These are phyloP conservation scores for Teratosphaeria epicoccoides DNA, from an alignment of 2,329 filamentous ascomycete species.

Conservation along the genomic window DNA sequence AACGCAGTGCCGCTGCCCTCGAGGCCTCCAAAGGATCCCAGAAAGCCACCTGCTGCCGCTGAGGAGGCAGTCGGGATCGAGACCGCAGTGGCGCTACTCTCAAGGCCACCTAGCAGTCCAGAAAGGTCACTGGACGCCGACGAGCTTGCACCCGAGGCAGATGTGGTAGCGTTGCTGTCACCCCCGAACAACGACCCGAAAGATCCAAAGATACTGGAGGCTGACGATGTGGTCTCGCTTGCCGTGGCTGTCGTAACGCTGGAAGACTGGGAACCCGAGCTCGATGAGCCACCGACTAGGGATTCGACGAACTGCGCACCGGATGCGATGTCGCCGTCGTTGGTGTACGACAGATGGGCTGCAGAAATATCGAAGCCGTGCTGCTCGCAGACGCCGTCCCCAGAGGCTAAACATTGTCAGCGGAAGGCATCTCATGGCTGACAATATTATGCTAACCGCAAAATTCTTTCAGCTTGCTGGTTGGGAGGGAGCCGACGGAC, in stretches of 20 bases:
- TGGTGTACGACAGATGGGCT: slow-evolving; percentile 15
- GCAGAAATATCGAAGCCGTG: slow-evolving; percentile 16
- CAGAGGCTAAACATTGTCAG: slow-evolving; percentile 5
- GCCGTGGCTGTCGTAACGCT: neutral
- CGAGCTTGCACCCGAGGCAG: no score
- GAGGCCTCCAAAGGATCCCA: neutral
- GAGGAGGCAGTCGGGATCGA: neutral
- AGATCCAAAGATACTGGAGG: neutral
- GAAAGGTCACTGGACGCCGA: neutral
- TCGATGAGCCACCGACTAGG: neutral
- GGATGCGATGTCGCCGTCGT: slow-evolving; percentile 6
- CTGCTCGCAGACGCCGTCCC: slow-evolving; percentile 20
- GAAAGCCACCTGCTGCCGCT: neutral
- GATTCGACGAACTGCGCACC: slow-evolving; percentile 10
- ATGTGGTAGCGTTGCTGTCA: no score
- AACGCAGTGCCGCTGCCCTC: neutral
- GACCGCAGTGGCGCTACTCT: neutral
- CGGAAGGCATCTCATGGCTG: neutral
- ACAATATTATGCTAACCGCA: slow-evolving; percentile 9
- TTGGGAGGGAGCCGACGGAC: slow-evolving; percentile 13
- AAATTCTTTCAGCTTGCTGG: slow-evolving; percentile 18
- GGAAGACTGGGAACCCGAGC: neutral
- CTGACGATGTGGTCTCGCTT: neutral
- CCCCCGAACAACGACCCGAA: no score
- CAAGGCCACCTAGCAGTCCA: neutral